Evolutionary conservation across 2,329 filamentous ascomycete genomes (phyloP), one percentile per base, ranked within the genome.

Genomic region (Coniochaeta prunicola): DNA sequence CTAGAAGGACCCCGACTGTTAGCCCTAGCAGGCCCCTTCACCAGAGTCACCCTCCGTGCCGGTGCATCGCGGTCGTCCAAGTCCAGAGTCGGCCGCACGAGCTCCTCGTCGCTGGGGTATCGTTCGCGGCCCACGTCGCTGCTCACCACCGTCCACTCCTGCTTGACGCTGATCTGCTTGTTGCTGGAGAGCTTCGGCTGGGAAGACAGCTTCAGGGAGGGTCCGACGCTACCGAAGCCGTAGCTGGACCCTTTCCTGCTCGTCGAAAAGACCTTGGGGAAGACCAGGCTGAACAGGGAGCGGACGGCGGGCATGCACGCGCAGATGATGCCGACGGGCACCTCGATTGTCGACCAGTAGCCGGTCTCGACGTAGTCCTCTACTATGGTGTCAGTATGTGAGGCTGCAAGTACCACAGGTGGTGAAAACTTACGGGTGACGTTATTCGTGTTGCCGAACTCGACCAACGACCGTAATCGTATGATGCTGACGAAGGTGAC

Each of bases 301-400:
- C 70, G 67, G 7, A 69, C 62, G 12, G 70, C 67, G 9, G 70
- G 70, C 65, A 73, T 66, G 61, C 69, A 71, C 0, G 69, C 69
- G 56, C 69, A 69, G 33, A 69, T 68, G 26, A 72, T 65, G 12
- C 69, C 67, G 0, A 71, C 66, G 1, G 67, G 66, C 8, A 71
- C 68, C 59, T 73, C 70, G 60, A 72, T 66, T 8, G 70, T 70
- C 1, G 69, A 71, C 68, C 70, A 73, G 60, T 62, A 62, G 10
- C 62, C 62, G 42, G 62, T 57, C 53, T 60, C 62, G 19, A 60
- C 59, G 56, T 63, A 63, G 45, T 62, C 60, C 62, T 63, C 62
- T 63, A 36, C 53, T 28, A 31, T 5, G n/a, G 17, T 36, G 53
- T 55, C 30, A 36, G 21, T 13, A 26, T 38, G 17, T 26, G 12